These are phyloP conservation scores for Claviceps cyperi DNA, from an alignment of 2,329 filamentous ascomycete genomes.

Conservation along the genomic window DNA sequence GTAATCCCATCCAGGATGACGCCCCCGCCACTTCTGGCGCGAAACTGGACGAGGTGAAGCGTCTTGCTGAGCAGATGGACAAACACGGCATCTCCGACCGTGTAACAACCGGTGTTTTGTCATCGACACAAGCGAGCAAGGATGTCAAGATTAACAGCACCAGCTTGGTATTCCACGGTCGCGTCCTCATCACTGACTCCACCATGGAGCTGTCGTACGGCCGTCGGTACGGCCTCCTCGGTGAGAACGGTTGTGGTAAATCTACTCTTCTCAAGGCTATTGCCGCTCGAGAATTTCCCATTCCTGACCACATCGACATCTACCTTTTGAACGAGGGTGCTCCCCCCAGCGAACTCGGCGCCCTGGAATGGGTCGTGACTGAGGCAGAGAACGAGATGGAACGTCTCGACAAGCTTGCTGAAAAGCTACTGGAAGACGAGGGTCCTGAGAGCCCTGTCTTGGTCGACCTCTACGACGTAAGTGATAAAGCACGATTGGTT, in stretches of 20 bases:
- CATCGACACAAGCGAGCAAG: conserved; percentile 70
- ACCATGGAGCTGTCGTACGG: conserved; percentile 87
- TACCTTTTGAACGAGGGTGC: conserved; percentile 97
- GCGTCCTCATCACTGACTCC: conserved; percentile 86
- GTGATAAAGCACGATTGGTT: conserved; percentile 15
- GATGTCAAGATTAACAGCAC: conserved; percentile 95
- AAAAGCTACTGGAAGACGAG: conserved; percentile 80
- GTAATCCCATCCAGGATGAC: conserved; percentile 40
- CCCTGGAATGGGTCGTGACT: conserved; percentile 90
- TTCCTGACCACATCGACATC: conserved; percentile 93
- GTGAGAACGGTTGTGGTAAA: conserved; percentile 99
- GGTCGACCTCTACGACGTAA: conserved; percentile 89
- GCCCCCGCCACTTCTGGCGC: conserved; percentile 55
- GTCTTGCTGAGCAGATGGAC: conserved; percentile 85
- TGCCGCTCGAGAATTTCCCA: conserved; percentile 81
- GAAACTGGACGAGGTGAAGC: conserved; percentile 70
- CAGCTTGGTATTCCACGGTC: conserved; percentile 94
- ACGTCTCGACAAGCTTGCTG: conserved; percentile 73
- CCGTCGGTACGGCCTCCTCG: conserved; percentile 84
- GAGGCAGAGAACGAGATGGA: conserved; percentile 91
- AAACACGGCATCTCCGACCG: conserved; percentile 92
- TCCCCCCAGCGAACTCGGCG: conserved; percentile 73
- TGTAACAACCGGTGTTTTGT: conserved; percentile 92
- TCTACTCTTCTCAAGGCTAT: conserved; percentile 95
- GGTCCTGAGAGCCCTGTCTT: conserved; percentile 83